These are phyloP conservation scores for Beta corolliflora DNA, from an alignment of 179 eudicot genomes.

Conservation along the genomic window DNA sequence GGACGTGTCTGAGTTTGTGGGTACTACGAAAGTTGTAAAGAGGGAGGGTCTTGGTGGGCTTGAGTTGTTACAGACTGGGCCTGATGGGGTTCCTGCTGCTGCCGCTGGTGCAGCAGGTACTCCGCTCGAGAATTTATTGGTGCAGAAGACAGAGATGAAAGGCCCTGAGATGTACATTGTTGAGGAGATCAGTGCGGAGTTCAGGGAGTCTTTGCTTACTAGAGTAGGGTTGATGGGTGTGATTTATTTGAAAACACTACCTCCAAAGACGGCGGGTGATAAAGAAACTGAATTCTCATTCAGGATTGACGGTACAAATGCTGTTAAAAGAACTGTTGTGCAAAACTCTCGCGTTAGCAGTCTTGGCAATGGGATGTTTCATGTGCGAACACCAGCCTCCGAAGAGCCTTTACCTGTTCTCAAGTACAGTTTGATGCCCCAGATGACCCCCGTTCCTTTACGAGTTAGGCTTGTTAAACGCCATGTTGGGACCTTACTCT, in stretches of 20 bases:
- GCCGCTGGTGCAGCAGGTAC: slow-evolving; percentile 48
- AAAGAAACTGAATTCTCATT: slow-evolving; percentile 93
- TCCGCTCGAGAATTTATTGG: slow-evolving; percentile 71
- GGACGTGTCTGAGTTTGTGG: slow-evolving; percentile 93
- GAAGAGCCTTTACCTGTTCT: slow-evolving; percentile 71
- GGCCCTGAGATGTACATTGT: slow-evolving; percentile 81
- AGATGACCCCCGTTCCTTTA: slow-evolving; percentile 72
- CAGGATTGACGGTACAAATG: slow-evolving; percentile 62
- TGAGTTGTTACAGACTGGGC: slow-evolving; percentile 72
- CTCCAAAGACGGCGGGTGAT: slow-evolving; percentile 64
- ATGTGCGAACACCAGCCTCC: slow-evolving; percentile 66
- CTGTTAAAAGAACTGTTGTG: slow-evolving; percentile 67
- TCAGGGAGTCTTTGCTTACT: slow-evolving; percentile 81
- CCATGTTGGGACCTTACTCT: slow-evolving; percentile 79
- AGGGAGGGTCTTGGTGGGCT: slow-evolving; percentile 87
- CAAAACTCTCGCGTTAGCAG: slow-evolving; percentile 74
- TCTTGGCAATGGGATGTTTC: slow-evolving; percentile 81
- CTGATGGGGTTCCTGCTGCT: slow-evolving; percentile 50
- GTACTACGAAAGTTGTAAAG: slow-evolving; percentile 58
- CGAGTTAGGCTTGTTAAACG: slow-evolving; percentile 86
- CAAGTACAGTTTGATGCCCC: slow-evolving; percentile 80
- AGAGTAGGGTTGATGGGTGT: slow-evolving; percentile 81
- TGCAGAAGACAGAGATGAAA: slow-evolving; percentile 77
- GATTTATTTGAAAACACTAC: slow-evolving; percentile 66
- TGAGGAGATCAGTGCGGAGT: slow-evolving; percentile 80